These are phyloP conservation scores for Vaccinium corymbosum DNA, from an alignment of 148 eudicot species.

Conservation along the genomic window DNA sequence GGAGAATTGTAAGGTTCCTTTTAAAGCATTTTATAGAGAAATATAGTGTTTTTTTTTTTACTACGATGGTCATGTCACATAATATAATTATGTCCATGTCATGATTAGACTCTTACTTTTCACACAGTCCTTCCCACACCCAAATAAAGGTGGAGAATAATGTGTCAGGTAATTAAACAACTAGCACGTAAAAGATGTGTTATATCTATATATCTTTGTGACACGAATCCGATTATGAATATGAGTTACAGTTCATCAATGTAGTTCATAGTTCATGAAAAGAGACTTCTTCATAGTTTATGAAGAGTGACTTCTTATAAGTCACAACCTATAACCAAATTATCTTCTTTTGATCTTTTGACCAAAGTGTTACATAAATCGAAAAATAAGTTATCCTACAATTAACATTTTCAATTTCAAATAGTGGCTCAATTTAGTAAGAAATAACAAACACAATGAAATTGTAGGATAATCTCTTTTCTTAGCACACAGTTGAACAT, in stretches of 20 bases:
- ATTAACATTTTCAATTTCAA: no score
- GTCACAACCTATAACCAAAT: slow-evolving; percentile 1
- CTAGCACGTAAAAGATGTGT: not conserved
- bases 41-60: not conserved
- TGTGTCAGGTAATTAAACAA: not conserved
- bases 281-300: not conserved
- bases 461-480: no score
- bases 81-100: not conserved
- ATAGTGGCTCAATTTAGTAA: no score
- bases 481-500: no score
- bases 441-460: no score
- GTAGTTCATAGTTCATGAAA: not conserved
- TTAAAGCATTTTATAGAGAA: not conserved
- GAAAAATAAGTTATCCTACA: not conserved
- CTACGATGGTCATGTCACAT: not conserved
- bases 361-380: not conserved
- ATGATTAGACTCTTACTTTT: no score
- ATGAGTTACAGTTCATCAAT: not conserved
- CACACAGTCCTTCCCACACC: no score
- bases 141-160: not conserved
- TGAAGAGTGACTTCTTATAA: slow-evolving; percentile 1
- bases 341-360: not conserved
- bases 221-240: not conserved
- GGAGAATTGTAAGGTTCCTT: not conserved
- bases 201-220: no score